Evolutionary conservation across 2,329 filamentous ascomycete genomes (phyloP).

Genomic region (Colletotrichum orchidophilum): DNA sequence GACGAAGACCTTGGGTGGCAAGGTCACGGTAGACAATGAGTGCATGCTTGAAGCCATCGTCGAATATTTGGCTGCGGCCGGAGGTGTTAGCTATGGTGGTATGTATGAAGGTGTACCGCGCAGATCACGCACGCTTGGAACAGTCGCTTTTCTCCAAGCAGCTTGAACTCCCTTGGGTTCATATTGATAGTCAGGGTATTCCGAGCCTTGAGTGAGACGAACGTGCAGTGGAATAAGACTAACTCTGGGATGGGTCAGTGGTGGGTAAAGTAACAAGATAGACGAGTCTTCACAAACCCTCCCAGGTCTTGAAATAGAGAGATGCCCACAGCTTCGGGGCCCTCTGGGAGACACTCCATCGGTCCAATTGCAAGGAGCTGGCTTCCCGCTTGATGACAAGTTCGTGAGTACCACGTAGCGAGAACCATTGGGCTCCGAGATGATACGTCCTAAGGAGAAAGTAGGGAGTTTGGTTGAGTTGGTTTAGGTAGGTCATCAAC

Average conservation of each 20-base stretch:
- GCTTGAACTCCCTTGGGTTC: conserved; percentile 54
- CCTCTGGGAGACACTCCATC: conserved; percentile 57
- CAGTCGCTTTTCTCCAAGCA: conserved; percentile 59
- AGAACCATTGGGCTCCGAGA: conserved; percentile 54
- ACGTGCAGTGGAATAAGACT: conserved; percentile 67
- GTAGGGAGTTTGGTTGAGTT: conserved; percentile 53
- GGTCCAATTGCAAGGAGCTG: conserved; percentile 58
- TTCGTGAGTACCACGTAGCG: conserved; percentile 62
- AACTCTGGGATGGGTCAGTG: conserved; percentile 55
- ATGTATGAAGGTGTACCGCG: background rate
- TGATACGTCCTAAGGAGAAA: conserved; percentile 57
- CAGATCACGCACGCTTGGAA: conserved; percentile 64
- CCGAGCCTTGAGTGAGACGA: conserved; percentile 64
- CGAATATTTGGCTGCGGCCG: conserved; percentile 59
- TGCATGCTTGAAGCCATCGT: conserved; percentile 63
- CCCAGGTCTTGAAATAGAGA: conserved; percentile 68
- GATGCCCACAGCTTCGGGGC: conserved; percentile 62
- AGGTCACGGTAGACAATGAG: conserved; percentile 64
- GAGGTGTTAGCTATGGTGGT: background rate
- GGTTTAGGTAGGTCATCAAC: conserved; percentile 61
- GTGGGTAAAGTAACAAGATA: conserved; percentile 12
- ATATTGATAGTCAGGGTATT: conserved; percentile 56
- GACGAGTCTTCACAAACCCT: conserved; percentile 53
- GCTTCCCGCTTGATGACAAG: conserved; percentile 61
- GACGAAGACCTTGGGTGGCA: conserved; percentile 57